Percentiles rank a stretch among this genome's conserved stretches.
phyloP scores from a whole-genome alignment of 768 basidiomycete species.

The Guyanaporus albipodus region DNA sequence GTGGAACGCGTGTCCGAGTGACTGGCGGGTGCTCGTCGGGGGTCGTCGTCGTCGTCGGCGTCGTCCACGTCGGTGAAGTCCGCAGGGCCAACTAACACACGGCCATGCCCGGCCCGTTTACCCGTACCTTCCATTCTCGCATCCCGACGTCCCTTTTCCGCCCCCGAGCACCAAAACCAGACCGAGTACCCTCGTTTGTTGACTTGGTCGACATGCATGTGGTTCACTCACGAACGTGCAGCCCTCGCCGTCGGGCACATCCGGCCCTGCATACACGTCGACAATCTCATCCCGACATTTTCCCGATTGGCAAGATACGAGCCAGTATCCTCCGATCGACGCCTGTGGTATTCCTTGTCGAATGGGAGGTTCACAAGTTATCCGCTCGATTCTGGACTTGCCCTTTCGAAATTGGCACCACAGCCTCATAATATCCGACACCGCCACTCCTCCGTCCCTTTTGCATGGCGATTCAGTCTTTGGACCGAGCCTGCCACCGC shows the following conservation, averaged over 20 bases:
- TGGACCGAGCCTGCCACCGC: no score
- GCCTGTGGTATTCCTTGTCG: neutral
- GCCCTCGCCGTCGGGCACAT: slow-evolving; percentile 7
- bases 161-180: slow-evolving; percentile 10
- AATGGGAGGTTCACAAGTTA: neutral
- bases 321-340: slow-evolving; percentile 2
- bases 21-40: no score
- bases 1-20: no score
- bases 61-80: neutral
- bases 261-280: slow-evolving; percentile 2
- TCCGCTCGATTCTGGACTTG: neutral
- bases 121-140: slow-evolving; percentile 17
- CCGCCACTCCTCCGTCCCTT: no score
- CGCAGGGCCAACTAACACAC: neutral
- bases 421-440: no score
- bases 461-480: no score
- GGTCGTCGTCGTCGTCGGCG: slow-evolving; percentile 3
- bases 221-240: slow-evolving; percentile 13
- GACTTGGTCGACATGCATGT: neutral
- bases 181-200: neutral
- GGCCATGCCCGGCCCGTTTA: slow-evolving; percentile 18
- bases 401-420: neutral
- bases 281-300: slow-evolving; percentile 10
- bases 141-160: slow-evolving; percentile 3
- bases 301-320: slow-evolving; percentile 6